phyloP scores from a whole-genome alignment of 106 monocot species.

The Vanilla planifolia region DNA sequence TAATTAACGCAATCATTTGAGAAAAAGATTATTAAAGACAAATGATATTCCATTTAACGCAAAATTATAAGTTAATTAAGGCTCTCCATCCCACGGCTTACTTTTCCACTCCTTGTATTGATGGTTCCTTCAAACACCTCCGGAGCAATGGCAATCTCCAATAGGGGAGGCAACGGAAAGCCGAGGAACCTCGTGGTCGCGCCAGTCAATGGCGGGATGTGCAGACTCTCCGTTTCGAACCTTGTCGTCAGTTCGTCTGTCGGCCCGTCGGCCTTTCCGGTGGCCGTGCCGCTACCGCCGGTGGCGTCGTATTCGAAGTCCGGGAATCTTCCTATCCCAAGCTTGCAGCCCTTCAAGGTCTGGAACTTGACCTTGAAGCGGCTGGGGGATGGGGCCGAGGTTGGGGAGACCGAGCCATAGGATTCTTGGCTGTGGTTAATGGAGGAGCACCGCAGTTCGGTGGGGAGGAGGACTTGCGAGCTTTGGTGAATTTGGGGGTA shows the following conservation, averaged over 20 bases:
- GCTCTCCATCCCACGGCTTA: neutral
- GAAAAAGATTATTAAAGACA: too few relatives aligned
- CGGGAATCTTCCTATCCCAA: constrained; percentile 19
- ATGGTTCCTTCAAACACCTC: constrained; percentile 57
- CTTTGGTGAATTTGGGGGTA: neutral
- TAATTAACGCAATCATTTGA: too few relatives aligned
- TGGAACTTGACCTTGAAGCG: constrained; percentile 6
- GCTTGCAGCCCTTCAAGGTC: constrained; percentile 20
- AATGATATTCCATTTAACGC: too few relatives aligned
- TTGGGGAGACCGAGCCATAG: neutral
- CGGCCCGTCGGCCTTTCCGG: constrained; percentile 5
- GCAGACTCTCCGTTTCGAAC: constrained; percentile 48
- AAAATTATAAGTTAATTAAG: too few relatives aligned
- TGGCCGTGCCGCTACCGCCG: constrained; percentile 7
- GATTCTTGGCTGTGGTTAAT: neutral
- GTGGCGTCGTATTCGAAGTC: constrained; percentile 19
- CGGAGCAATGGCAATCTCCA: constrained; percentile 79
- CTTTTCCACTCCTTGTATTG: constrained; percentile 50
- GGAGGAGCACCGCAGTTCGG: neutral
- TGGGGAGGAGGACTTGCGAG: neutral
- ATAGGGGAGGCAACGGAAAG: constrained; percentile 77
- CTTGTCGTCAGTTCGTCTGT: constrained; percentile 19
- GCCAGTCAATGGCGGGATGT: constrained; percentile 58
- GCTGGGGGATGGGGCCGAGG: neutral
- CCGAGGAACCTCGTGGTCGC: constrained; percentile 86